A percentile compares a stretch with the other conserved stretches of the same genome.
These are phyloP conservation scores for Candida takata DNA, from an alignment of 805 yeast genomes.

Conservation along the genomic window DNA sequence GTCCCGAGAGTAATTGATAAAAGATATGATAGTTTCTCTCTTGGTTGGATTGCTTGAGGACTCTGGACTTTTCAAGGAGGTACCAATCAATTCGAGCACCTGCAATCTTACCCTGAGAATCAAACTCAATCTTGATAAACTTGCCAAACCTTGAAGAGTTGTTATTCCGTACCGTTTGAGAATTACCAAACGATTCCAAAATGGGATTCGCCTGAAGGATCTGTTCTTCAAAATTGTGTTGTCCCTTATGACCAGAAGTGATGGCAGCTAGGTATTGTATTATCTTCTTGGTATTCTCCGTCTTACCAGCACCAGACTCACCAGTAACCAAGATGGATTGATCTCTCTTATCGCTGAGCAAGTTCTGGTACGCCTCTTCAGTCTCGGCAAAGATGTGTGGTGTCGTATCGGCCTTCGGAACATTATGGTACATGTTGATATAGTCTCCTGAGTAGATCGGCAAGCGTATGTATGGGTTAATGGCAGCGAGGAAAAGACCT, in stretches of 20 bases:
- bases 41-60: constrained; percentile 59
- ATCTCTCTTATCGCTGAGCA: constrained; percentile 60
- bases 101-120: constrained; percentile 51
- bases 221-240: constrained; percentile 62
- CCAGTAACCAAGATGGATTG: constrained; percentile 97
- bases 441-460: constrained; percentile 61
- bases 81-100: constrained; percentile 97
- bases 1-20: constrained; percentile 77
- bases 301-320: constrained; percentile 98
- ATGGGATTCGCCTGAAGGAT: constrained; percentile 94
- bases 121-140: constrained; percentile 81
- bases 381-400: constrained; percentile 94
- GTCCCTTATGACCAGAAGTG: constrained; percentile 31
- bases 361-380: constrained; percentile 74
- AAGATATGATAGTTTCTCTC: constrained; percentile 94
- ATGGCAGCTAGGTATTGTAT: constrained; percentile 85
- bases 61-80: constrained; percentile 87
- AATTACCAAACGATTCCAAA: constrained; percentile 92
- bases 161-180: constrained; percentile 89
- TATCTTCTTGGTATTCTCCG: constrained; percentile 93
- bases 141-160: constrained; percentile 97
- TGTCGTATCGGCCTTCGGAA: constrained; percentile 38
- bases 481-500: constrained; percentile 90
- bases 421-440: constrained; percentile 48
- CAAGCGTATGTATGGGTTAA: constrained; percentile 79